Evolutionary conservation across 306 rosid genomes (phyloP).

Genomic region (Cucurbita maxima): DNA sequence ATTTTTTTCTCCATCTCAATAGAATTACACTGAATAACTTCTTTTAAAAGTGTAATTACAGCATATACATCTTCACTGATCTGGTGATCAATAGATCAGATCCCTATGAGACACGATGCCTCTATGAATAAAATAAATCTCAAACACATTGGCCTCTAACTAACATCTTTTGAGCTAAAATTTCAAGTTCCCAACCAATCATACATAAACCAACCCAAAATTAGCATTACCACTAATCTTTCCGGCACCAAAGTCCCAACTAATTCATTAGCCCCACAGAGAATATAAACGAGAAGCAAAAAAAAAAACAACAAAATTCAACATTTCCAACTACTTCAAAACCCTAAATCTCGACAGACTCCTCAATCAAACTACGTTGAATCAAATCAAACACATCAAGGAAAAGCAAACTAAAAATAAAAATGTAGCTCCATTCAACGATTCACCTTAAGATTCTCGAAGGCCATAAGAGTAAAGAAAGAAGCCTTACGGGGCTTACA

Average conservation of each 20-base stretch:
- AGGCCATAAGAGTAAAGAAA: not conserved
- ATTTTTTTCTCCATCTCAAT: not conserved
- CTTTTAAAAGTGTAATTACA: not conserved
- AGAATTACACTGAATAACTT: not conserved
- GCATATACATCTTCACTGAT: not conserved
- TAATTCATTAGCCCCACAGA: not conserved
- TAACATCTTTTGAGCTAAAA: not conserved
- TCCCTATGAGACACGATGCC: not conserved
- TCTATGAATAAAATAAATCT: not conserved
- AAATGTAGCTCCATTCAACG: not conserved
- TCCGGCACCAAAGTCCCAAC: not conserved
- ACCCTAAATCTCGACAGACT: constrained; percentile 6
- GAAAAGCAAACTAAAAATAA: not conserved
- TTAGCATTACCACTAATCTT: not conserved
- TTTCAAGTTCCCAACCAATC: not conserved
- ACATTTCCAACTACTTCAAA: not conserved
- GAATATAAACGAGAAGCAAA: not conserved
- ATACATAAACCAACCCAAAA: not conserved
- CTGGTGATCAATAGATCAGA: not conserved
- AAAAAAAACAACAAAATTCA: not conserved
- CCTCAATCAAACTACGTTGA: not conserved
- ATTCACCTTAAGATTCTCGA: not conserved
- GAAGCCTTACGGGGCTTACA: not conserved
- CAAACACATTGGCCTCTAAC: not conserved
- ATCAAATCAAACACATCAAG: not conserved